Conservation (phyloP, 2,329 filamentous ascomycete species). For the Fusarium sp. region DNA sequence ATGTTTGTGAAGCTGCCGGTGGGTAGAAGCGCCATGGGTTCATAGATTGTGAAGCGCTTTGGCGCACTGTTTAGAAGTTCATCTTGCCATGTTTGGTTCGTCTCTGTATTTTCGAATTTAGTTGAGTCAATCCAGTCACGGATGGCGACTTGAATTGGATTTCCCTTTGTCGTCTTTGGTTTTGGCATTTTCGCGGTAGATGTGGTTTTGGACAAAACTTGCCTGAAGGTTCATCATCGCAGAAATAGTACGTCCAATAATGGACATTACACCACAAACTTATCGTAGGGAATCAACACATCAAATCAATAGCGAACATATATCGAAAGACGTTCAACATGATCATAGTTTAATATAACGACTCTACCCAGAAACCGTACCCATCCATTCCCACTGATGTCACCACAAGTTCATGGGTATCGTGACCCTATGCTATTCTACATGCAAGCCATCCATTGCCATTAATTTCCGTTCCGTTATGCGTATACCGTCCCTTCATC, state of each 20-base stretch:
- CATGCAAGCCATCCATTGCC: constrained; percentile 48
- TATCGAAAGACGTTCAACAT: background rate
- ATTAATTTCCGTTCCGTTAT: constrained; percentile 37
- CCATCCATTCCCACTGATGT: constrained; percentile 45
- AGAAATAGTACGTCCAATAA: background rate
- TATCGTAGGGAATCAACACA: background rate
- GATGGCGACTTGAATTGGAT: constrained; percentile 50
- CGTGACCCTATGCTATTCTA: constrained; percentile 57
- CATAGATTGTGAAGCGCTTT: constrained; percentile 70
- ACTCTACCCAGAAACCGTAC: constrained; percentile 43
- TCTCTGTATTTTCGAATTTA: background rate
- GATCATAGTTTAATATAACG: constrained; percentile 33
- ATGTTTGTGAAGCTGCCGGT: constrained; percentile 65
- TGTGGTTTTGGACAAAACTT: constrained; percentile 9
- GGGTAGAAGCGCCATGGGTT: constrained; percentile 71
- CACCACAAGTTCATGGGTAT: constrained; percentile 54
- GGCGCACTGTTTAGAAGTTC: constrained; percentile 58
- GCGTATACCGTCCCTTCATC: constrained; percentile 44
- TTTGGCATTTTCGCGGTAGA: constrained; percentile 43
- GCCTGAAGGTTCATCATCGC: background rate
- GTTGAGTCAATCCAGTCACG: constrained; percentile 44
- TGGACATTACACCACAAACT: too few relatives aligned
- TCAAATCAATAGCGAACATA: background rate
- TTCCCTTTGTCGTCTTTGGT: constrained; percentile 35
- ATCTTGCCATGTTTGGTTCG: constrained; percentile 30